phyloP scores from a whole-genome alignment of 441 rosid genomes.

The Hura crepitans region DNA sequence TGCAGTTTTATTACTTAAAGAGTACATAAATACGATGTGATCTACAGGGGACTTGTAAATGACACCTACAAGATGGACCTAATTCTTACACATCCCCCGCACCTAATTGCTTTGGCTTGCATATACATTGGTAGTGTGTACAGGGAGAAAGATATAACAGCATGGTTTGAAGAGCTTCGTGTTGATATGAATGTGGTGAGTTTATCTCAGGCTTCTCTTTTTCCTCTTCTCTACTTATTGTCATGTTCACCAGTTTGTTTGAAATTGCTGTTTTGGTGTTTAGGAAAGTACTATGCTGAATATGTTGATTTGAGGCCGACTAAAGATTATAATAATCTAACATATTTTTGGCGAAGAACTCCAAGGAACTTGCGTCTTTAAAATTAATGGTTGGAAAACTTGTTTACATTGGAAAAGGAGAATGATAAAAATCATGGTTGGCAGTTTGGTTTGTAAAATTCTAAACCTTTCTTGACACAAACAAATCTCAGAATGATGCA shows the following conservation, averaged over 20 bases:
- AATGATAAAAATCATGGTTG: no score
- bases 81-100: constrained; percentile 81
- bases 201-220: neutral
- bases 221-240: neutral
- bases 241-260: neutral
- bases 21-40: neutral
- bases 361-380: neutral
- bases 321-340: neutral
- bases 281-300: neutral
- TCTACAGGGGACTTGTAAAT: constrained; percentile 81
- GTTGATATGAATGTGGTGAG: constrained; percentile 95
- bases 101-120: constrained; percentile 83
- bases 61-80: constrained; percentile 97
- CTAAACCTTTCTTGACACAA: no score
- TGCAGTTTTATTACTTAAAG: neutral
- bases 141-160: constrained; percentile 67
- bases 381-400: no score
- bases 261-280: neutral
- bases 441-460: no score
- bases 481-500: neutral
- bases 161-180: constrained; percentile 96
- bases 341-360: neutral
- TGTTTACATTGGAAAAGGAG: no score
- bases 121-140: constrained; percentile 69
- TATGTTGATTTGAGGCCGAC: neutral